Base-by-base conservation (phyloP, 495 filamentous ascomycete species). In the Aspergillus mulundensis region DNA sequence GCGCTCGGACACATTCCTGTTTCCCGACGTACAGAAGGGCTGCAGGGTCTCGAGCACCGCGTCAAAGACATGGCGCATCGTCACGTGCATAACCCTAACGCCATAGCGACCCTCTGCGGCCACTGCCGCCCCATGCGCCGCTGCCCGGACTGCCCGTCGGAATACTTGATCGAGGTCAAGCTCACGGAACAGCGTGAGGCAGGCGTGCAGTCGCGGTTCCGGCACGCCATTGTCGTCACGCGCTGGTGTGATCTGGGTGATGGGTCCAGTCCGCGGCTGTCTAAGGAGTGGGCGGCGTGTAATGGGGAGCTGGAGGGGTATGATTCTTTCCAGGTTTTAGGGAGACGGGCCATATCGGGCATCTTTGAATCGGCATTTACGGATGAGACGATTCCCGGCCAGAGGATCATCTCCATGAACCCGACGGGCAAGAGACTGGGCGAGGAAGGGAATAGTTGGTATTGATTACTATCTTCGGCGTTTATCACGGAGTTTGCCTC, bases 191-290 rank as follows among this genome's bases (percentile, higher is more conserved):
- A 85, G 56, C 68, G 60, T 34, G 46, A 50, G 5, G 16, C 46
- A 18, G 54, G 38, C 32, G 46, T 53, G 15, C 41, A 45, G 53
- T 23, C 57, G 5, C 61, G 65, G 18, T 85, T 85, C 67, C 81
- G 73, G 58, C 81, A 84, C 54, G 77, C 77, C 7, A 75, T 85
- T 50, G 70, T 79, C n/a, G 79, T 85, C 15, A 85, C 81, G 16
- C 64, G 81, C 20, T 85, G 82, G 82, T 75, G 69, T 55, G 82
- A 85, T 66, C 63, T 85, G 30, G 82, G 82, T 2, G 72, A 81
- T 69, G 79, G 79, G 3, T 71, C 64, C 1, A 66, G 63, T 14
- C 76, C 80, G 7, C 52, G 57, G 6, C 28, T 60, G 40, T 70
- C 61, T 0, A 49, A 53, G 24, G 77, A 84, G 59, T 85, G 79